phyloP scores from a whole-genome alignment of 2,329 filamentous ascomycete species.

The Fusarium duplospermum region DNA sequence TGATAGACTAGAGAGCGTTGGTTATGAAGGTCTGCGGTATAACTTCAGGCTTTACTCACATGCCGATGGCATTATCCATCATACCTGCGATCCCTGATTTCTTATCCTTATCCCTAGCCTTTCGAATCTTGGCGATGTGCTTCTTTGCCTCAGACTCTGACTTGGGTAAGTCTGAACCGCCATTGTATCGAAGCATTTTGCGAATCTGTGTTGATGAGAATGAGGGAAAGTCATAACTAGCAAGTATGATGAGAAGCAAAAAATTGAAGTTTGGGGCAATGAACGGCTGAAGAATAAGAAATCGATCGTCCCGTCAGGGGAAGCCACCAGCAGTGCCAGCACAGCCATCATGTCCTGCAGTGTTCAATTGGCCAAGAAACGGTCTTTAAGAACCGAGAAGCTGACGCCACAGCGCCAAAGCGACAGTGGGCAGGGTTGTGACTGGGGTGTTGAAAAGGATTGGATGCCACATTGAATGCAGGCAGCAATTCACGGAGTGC shows the following conservation, averaged over 20 bases:
- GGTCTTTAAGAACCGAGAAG: neutral
- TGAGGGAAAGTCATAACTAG: neutral
- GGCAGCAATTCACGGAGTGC: neutral
- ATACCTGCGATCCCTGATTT: neutral
- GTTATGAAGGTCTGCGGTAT: too few species aligned
- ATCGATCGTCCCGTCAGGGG: neutral
- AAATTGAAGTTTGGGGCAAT: neutral
- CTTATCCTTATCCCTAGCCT: neutral
- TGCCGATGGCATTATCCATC: neutral
- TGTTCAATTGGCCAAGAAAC: neutral
- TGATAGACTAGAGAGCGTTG: neutral
- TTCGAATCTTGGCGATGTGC: neutral
- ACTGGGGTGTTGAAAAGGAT: neutral
- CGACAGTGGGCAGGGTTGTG: neutral
- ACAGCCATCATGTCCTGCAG: neutral
- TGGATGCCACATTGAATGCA: neutral
- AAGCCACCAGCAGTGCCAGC: neutral
- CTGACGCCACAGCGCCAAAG: neutral
- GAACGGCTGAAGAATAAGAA: neutral
- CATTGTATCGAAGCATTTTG: neutral
- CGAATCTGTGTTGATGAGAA: fast-evolving
- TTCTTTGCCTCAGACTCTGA: neutral
- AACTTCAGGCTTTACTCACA: neutral
- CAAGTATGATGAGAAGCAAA: neutral
- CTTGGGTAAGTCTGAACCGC: neutral